Percentiles rank a stretch among this genome's conserved stretches.
Conservation (phyloP, 768 basidiomycete species). For the Cyathus striatus region DNA sequence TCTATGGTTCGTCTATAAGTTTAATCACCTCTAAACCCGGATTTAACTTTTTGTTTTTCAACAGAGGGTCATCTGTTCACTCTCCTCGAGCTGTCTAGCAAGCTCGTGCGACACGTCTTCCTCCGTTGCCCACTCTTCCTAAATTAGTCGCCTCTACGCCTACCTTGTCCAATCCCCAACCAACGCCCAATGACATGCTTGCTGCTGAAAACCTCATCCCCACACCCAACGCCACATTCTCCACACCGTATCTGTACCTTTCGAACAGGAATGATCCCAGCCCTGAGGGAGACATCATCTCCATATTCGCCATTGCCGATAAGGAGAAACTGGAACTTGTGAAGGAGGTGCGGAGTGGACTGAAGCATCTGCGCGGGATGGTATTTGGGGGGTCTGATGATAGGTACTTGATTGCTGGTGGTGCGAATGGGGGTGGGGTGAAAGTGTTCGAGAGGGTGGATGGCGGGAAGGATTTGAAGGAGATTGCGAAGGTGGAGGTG, state of each 20-base stretch:
- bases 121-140: constrained; percentile 33
- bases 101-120: constrained; percentile 51
- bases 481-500: constrained; percentile 38
- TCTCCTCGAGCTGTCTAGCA: constrained; percentile 59
- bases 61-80: constrained; percentile 63
- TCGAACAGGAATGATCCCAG: constrained; percentile 75
- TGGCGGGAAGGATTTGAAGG: constrained; percentile 49
- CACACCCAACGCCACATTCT: constrained; percentile 41
- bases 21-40: neutral
- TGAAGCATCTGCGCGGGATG: constrained; percentile 69
- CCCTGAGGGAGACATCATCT: constrained; percentile 65
- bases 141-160: constrained; percentile 37
- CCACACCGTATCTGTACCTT: constrained; percentile 58
- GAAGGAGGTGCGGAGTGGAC: constrained; percentile 60
- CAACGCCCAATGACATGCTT: constrained; percentile 45
- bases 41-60: neutral
- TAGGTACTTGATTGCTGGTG: constrained; percentile 61
- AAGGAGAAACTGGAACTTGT: constrained; percentile 44
- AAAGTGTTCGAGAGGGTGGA: constrained; percentile 67
- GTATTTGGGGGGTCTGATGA: constrained; percentile 58
- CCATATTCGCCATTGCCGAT: constrained; percentile 56
- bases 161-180: constrained; percentile 42
- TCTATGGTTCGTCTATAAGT: constrained; percentile 53
- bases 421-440: constrained; percentile 57
- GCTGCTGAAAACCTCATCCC: constrained; percentile 71